Percentiles rank a stretch among this genome's conserved stretches.
Conservation (phyloP, 2,329 filamentous ascomycete species). For the Cladobotryum protrusum region DNA sequence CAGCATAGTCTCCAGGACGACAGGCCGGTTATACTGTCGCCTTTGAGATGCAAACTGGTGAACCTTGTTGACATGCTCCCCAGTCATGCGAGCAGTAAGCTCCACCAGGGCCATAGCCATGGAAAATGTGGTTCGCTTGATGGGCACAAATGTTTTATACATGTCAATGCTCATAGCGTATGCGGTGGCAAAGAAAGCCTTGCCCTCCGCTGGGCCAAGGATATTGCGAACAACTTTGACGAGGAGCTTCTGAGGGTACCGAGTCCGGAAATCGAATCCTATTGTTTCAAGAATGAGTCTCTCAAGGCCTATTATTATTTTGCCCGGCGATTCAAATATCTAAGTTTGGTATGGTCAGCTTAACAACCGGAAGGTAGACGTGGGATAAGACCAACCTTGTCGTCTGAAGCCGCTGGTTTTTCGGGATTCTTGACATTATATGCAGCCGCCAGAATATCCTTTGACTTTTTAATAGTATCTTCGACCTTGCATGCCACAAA, state of each 20-base stretch:
- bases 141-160: slow-evolving; percentile 85
- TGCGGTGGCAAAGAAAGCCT: slow-evolving; percentile 57
- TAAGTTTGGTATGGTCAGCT: slow-evolving; percentile 27
- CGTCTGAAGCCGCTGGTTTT: slow-evolving; percentile 69
- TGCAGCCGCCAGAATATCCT: slow-evolving; percentile 83
- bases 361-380: not conserved
- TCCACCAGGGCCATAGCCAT: slow-evolving; percentile 80
- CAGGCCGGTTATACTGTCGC: slow-evolving; percentile 40
- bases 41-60: slow-evolving; percentile 43
- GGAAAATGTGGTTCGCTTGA: slow-evolving; percentile 83
- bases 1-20: slow-evolving; percentile 70
- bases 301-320: slow-evolving; percentile 82
- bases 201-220: slow-evolving; percentile 36
- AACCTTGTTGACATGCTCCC: slow-evolving; percentile 46
- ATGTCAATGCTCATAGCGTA: slow-evolving; percentile 83
- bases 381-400: slow-evolving; percentile 53
- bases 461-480: slow-evolving; percentile 94
- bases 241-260: slow-evolving; percentile 79
- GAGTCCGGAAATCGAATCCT: slow-evolving; percentile 87
- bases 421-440: slow-evolving; percentile 73
- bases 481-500: slow-evolving; percentile 97
- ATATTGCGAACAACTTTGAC: slow-evolving; percentile 68
- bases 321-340: slow-evolving; percentile 74
- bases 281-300: slow-evolving; percentile 87
- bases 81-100: slow-evolving; percentile 65